Evolutionary conservation across 2,329 filamentous ascomycete genomes (phyloP).

Genomic region (Neoarthrinium moseri): DNA sequence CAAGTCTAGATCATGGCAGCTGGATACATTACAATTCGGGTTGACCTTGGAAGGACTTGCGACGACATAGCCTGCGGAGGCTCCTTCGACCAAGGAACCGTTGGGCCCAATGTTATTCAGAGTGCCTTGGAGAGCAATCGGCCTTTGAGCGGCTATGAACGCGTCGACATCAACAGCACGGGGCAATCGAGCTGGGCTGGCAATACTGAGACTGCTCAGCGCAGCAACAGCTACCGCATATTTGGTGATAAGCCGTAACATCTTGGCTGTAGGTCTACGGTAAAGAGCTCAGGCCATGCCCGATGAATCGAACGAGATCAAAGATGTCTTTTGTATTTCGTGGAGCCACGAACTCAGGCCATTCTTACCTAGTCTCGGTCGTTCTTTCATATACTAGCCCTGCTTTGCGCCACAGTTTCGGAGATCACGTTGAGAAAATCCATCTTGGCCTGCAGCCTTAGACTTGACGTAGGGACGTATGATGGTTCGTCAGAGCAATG

Average conservation of each 20-base stretch:
- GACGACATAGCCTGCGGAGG: conserved; percentile 48
- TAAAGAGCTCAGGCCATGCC: background rate
- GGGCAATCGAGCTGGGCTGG: conserved; percentile 10
- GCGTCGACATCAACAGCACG: conserved; percentile 6
- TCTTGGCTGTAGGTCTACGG: background rate
- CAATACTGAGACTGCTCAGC: conserved; percentile 13
- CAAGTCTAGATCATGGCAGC: background rate
- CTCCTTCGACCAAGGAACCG: conserved; percentile 46
- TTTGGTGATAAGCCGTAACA: background rate
- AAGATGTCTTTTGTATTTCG: background rate
- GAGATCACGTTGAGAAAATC: background rate
- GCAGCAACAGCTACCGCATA: conserved; percentile 10
- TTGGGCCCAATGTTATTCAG: conserved; percentile 55
- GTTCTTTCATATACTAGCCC: background rate
- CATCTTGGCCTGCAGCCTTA: background rate
- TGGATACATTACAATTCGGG: conserved; percentile 46
- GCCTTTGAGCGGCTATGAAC: conserved; percentile 43
- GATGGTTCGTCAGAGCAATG: background rate
- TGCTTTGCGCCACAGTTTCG: background rate
- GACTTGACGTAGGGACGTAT: conserved; percentile 13
- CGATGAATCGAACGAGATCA: background rate
- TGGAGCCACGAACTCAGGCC: background rate
- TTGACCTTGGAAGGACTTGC: conserved; percentile 53
- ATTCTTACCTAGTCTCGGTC: background rate
- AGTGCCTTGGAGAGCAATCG: conserved; percentile 47